phyloP scores from a whole-genome alignment of 2,329 filamentous ascomycete genomes.

The Nannizziopsis barbatae region DNA sequence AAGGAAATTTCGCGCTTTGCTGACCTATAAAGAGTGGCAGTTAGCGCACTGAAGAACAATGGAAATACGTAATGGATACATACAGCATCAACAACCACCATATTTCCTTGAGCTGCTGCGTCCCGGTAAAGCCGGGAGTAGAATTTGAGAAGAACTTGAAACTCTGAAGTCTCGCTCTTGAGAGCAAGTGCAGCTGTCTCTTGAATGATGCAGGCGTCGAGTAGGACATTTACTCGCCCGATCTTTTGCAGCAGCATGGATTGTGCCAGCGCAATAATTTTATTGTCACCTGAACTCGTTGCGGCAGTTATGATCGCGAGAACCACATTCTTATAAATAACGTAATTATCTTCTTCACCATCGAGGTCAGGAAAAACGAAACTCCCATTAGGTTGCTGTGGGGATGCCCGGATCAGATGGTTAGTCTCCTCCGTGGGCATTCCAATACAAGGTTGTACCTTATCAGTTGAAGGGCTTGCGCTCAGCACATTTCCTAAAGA shows the following conservation, averaged over 20 bases:
- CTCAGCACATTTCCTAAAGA: slow-evolving; percentile 93
- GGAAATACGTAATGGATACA: slow-evolving; percentile 24
- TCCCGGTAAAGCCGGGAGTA: slow-evolving; percentile 66
- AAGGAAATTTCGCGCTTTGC: slow-evolving; percentile 67
- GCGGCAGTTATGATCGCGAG: slow-evolving; percentile 90
- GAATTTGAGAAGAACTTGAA: slow-evolving; percentile 73
- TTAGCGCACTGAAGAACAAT: slow-evolving; percentile 1
- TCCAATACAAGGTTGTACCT: slow-evolving; percentile 23
- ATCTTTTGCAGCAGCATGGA: slow-evolving; percentile 97
- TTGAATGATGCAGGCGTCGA: slow-evolving; percentile 76
- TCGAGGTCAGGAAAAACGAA: slow-evolving; percentile 59
- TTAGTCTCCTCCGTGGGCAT: slow-evolving; percentile 25
- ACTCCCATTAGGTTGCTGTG: slow-evolving; percentile 26
- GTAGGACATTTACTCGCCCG: slow-evolving; percentile 64
- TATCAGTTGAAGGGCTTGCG: slow-evolving; percentile 48
- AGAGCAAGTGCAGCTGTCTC: slow-evolving; percentile 70
- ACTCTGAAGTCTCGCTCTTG: slow-evolving; percentile 66
- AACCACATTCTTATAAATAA: slow-evolving; percentile 79
- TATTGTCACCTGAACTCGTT: slow-evolving; percentile 66
- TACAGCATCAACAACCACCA: slow-evolving; percentile 59
- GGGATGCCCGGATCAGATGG: slow-evolving; percentile 35
- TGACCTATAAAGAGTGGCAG: slow-evolving; percentile 41
- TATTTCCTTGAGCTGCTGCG: slow-evolving; percentile 58
- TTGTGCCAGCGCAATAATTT: slow-evolving; percentile 84
- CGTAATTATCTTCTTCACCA: slow-evolving; percentile 65